Percentiles rank a stretch among this genome's conserved stretches.
Conservation (phyloP, 345 rosid genomes). For the Stellera chamaejasme region DNA sequence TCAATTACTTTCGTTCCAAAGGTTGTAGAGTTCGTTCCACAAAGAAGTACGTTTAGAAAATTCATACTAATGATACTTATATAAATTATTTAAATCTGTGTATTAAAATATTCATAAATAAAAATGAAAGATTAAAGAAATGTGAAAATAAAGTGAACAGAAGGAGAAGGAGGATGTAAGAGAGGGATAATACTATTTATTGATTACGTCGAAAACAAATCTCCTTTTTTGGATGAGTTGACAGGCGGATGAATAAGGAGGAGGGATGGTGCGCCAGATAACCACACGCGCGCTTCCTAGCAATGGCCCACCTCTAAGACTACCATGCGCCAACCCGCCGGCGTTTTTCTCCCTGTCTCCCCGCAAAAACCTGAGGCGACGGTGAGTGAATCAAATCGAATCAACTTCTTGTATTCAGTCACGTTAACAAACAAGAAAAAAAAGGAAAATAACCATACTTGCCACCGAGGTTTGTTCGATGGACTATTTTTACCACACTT, state of each 20-base stretch:
- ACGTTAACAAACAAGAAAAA: background rate
- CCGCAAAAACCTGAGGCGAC: no score
- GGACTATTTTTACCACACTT: no score
- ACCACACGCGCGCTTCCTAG: slow-evolving; percentile 20
- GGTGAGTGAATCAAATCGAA: no score
- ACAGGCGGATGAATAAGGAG: slow-evolving; percentile 23
- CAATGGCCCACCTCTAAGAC: slow-evolving; percentile 14
- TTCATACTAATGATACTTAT: no score
- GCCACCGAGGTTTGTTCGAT: no score
- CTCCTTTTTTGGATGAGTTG: slow-evolving; percentile 16
- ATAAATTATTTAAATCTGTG: no score
- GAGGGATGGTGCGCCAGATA: slow-evolving; percentile 16
- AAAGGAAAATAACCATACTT: background rate
- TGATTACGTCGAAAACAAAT: background rate
- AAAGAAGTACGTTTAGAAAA: no score
- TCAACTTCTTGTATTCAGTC: background rate
- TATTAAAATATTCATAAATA: no score
- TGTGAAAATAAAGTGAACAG: no score
- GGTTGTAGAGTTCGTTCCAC: no score
- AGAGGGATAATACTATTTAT: background rate
- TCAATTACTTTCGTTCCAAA: no score
- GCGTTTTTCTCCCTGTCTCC: background rate
- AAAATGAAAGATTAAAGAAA: background rate
- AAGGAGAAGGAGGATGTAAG: no score
- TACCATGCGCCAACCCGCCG: slow-evolving; percentile 24